phyloP scores from a whole-genome alignment of 2,329 filamentous ascomycete genomes.

The Clonostachys rhizophaga region DNA sequence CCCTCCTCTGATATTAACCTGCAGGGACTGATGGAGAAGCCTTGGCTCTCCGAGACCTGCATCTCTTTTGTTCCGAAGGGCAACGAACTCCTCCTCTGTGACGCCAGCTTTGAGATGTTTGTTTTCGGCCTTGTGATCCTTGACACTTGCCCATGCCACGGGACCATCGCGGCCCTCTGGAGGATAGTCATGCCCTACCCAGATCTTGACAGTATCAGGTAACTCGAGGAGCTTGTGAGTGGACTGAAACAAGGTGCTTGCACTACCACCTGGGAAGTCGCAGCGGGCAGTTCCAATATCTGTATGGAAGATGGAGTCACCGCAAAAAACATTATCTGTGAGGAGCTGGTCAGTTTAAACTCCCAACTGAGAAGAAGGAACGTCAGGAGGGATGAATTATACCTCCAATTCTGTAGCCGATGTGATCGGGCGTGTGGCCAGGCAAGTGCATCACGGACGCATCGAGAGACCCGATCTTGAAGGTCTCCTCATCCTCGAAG shows the following conservation, averaged over 20 bases:
- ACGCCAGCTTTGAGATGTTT: slow-evolving; percentile 34
- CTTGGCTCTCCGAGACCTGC: slow-evolving; percentile 28
- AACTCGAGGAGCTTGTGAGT: slow-evolving; percentile 29
- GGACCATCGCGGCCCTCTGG: slow-evolving; percentile 21
- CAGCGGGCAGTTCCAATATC: slow-evolving; percentile 42
- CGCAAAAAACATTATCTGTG: slow-evolving; percentile 35
- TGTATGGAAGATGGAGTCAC: slow-evolving; percentile 42
- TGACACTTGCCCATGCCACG: slow-evolving; percentile 31
- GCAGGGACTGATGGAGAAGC: slow-evolving; percentile 39
- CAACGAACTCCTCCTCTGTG: slow-evolving; percentile 32
- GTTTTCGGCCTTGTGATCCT: slow-evolving; percentile 32
- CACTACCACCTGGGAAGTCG: slow-evolving; percentile 45
- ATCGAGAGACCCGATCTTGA: slow-evolving; percentile 40
- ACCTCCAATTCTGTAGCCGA: slow-evolving; percentile 52
- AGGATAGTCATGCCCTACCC: slow-evolving; percentile 48
- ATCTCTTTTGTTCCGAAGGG: slow-evolving; percentile 32
- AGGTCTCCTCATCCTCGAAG: slow-evolving; percentile 47
- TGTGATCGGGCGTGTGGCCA: slow-evolving; percentile 56
- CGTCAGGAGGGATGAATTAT: slow-evolving; percentile 1
- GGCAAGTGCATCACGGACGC: slow-evolving; percentile 48
- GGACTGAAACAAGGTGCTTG: slow-evolving; percentile 31
- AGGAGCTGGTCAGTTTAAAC: background rate
- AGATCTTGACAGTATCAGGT: slow-evolving; percentile 33
- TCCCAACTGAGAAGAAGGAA: background rate
- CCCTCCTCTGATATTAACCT: slow-evolving; percentile 45